phyloP scores from a whole-genome alignment of 805 yeast species.

The Yarrowia keelungensis region DNA sequence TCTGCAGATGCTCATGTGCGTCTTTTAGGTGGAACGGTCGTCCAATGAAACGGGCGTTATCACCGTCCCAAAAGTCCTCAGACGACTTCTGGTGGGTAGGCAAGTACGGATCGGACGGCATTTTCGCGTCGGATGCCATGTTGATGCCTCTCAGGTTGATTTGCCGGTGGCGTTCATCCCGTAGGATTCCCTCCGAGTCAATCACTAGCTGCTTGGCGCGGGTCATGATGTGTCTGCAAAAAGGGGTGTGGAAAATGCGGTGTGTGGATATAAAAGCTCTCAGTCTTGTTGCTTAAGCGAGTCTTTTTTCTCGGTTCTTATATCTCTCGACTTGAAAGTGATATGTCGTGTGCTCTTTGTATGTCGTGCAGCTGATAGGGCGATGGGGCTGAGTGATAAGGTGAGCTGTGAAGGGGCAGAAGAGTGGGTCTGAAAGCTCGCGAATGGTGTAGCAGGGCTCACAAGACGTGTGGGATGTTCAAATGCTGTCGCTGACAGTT shows the following conservation, averaged over 20 bases:
- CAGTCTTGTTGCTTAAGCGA: too few species aligned
- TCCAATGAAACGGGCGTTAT: constrained; percentile 74
- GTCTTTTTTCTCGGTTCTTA: too few species aligned
- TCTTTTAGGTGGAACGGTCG: constrained; percentile 79
- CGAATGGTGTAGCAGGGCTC: too few species aligned
- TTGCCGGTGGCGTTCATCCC: constrained; percentile 61
- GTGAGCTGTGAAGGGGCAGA: too few species aligned
- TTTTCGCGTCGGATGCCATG: constrained; percentile 73
- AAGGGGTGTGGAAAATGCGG: background rate
- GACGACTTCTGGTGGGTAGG: constrained; percentile 52
- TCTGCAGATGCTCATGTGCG: constrained; percentile 68
- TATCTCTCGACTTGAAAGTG: background rate
- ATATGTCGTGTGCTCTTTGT: constrained; percentile 3
- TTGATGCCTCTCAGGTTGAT: constrained; percentile 79
- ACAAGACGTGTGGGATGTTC: background rate
- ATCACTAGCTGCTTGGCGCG: constrained; percentile 20
- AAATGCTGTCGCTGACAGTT: too few species aligned
- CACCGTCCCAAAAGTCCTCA: constrained; percentile 62
- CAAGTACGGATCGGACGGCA: constrained; percentile 63
- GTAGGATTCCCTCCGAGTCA: constrained; percentile 63
- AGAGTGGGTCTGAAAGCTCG: too few species aligned
- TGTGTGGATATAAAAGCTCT: background rate
- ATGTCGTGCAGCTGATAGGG: background rate
- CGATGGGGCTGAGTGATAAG: background rate
- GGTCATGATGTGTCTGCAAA: constrained; percentile 5